Conservation (phyloP, 768 basidiomycete genomes). For the Rhodosporidiobolus odoratus region DNA sequence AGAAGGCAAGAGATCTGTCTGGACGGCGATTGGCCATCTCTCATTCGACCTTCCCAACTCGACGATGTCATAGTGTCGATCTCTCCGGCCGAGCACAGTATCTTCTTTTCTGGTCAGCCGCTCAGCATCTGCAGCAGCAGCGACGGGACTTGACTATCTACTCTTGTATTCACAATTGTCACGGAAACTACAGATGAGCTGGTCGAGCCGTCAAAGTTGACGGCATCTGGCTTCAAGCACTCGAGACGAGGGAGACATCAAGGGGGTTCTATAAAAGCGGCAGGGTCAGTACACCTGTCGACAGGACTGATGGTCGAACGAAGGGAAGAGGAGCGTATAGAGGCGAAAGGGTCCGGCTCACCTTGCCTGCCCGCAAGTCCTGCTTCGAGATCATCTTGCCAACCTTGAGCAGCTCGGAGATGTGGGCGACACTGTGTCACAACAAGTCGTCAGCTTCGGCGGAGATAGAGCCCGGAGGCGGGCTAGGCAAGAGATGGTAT, state of each 20-base stretch:
- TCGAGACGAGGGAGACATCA: slow-evolving; percentile 26
- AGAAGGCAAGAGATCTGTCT: too few relatives aligned
- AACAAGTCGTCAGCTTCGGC: too few relatives aligned
- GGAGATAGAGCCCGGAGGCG: too few relatives aligned
- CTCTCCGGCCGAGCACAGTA: too few relatives aligned
- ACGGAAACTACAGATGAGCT: not conserved
- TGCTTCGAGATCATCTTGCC: slow-evolving; percentile 72
- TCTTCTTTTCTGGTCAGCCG: too few relatives aligned
- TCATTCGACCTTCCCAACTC: too few relatives aligned
- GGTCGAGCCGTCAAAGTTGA: not conserved
- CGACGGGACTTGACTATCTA: too few relatives aligned
- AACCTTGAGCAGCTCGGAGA: slow-evolving; percentile 69
- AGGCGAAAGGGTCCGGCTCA: not conserved
- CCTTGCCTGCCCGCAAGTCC: slow-evolving; percentile 55
- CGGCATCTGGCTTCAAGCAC: not conserved
- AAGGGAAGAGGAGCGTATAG: not conserved
- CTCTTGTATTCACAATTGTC: too few relatives aligned
- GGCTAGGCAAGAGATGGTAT: too few relatives aligned
- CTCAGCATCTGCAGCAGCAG: too few relatives aligned
- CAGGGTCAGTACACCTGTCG: not conserved
- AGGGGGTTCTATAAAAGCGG: slow-evolving; percentile 23
- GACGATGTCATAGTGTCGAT: too few relatives aligned
- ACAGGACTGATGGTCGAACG: not conserved
- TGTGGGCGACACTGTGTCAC: slow-evolving; percentile 72
- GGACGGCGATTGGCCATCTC: too few relatives aligned